phyloP scores from a whole-genome alignment of 768 basidiomycete species.

The Rhodocollybia butyracea region DNA sequence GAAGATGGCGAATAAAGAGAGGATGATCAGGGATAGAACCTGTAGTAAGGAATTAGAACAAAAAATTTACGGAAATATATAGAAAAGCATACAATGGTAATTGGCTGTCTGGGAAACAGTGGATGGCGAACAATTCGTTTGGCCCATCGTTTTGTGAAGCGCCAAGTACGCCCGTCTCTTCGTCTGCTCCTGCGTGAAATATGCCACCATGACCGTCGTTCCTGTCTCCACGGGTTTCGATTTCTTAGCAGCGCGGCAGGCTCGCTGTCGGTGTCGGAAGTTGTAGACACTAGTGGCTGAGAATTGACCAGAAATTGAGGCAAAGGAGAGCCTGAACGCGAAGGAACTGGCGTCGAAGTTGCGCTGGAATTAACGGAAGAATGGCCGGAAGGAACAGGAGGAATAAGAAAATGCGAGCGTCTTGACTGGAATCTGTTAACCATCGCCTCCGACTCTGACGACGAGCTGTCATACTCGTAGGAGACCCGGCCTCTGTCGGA shows the following conservation, averaged over 20 bases:
- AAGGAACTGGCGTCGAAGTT: slow-evolving; percentile 53
- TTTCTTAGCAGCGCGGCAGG: slow-evolving; percentile 36
- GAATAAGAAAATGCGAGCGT: slow-evolving; percentile 29
- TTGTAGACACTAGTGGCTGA: slow-evolving; percentile 37
- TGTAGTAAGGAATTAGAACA: slow-evolving; percentile 23
- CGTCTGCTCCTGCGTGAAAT: slow-evolving; percentile 48
- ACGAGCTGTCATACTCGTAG: slow-evolving; percentile 38
- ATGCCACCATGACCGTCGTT: slow-evolving; percentile 56
- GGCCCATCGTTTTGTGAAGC: slow-evolving; percentile 52
- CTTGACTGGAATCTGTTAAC: slow-evolving; percentile 25
- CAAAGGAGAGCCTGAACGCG: slow-evolving; percentile 58
- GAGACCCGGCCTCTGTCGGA: slow-evolving; percentile 16
- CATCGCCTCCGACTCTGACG: slow-evolving; percentile 42
- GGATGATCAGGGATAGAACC: slow-evolving; percentile 70
- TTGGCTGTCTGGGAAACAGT: slow-evolving; percentile 74
- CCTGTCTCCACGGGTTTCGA: slow-evolving; percentile 39
- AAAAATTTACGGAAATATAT: not conserved
- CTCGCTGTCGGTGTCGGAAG: slow-evolving; percentile 64
- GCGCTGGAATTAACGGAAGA: slow-evolving; percentile 40
- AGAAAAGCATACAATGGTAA: slow-evolving; percentile 66
- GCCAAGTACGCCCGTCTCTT: slow-evolving; percentile 42
- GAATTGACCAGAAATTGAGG: slow-evolving; percentile 49
- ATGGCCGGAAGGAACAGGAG: slow-evolving; percentile 32
- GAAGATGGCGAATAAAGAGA: slow-evolving; percentile 77
- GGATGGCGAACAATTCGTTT: slow-evolving; percentile 64